These are phyloP conservation scores for Pseudocercospora pini-densiflorae DNA, from an alignment of 2,329 filamentous ascomycete species.

Conservation along the genomic window DNA sequence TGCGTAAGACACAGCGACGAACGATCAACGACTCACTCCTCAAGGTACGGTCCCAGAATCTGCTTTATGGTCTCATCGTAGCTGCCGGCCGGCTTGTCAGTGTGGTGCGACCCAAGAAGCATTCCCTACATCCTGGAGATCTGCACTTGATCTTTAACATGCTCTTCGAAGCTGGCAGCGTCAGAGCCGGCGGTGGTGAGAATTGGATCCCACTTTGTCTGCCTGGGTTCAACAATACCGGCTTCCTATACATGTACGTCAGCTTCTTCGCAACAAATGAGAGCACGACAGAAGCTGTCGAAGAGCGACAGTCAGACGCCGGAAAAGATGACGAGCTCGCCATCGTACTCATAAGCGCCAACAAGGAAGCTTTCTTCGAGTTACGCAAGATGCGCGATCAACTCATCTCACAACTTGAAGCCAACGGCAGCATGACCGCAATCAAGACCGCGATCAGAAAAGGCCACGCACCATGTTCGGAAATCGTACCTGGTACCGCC, in stretches of 20 bases:
- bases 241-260: constrained; percentile 99
- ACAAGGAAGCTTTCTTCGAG: constrained; percentile 92
- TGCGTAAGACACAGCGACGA: constrained; percentile 85
- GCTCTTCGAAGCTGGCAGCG: constrained; percentile 92
- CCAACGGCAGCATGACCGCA: constrained; percentile 73
- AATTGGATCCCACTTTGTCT: constrained; percentile 97
- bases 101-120: constrained; percentile 90
- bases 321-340: constrained; percentile 69
- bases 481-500: constrained; percentile 79
- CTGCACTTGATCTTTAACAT: constrained; percentile 98
- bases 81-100: constrained; percentile 92
- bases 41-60: constrained; percentile 73
- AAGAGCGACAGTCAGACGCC: constrained; percentile 43
- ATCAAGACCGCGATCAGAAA: constrained; percentile 73
- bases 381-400: constrained; percentile 73
- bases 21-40: constrained; percentile 86
- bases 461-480: constrained; percentile 72
- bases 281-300: constrained; percentile 24
- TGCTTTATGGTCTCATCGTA: constrained; percentile 92
- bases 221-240: constrained; percentile 94
- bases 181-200: constrained; percentile 91
- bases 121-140: constrained; percentile 94
- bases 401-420: constrained; percentile 71
- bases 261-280: constrained; percentile 77
- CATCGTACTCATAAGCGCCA: constrained; percentile 86